A percentile compares a stretch with the other conserved stretches of the same genome.
phyloP scores from a whole-genome alignment of 2,329 filamentous ascomycete genomes.

The Apiospora malaysiana region DNA sequence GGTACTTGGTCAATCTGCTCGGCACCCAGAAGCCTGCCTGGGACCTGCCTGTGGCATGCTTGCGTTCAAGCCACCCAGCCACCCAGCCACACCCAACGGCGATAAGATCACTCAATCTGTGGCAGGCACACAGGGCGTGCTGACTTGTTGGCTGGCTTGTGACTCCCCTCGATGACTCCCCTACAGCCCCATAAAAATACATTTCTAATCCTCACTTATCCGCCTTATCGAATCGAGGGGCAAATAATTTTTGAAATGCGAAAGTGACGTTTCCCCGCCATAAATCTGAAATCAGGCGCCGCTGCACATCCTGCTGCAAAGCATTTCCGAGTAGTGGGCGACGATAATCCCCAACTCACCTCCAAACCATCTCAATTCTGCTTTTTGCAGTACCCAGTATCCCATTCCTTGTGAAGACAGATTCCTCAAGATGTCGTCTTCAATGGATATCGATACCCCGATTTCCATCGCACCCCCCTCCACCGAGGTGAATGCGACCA shows the following conservation, averaged over 20 bases:
- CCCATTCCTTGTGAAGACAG: neutral
- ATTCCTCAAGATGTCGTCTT: slow-evolving; percentile 49
- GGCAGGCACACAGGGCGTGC: neutral
- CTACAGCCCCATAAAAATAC: neutral
- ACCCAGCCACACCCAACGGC: neutral
- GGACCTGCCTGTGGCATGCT: neutral
- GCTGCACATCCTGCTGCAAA: slow-evolving; percentile 5
- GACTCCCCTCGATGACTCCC: neutral
- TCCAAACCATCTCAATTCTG: neutral
- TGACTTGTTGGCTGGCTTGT: no score
- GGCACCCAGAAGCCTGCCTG: neutral
- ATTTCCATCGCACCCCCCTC: slow-evolving; percentile 50
- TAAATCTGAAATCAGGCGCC: neutral
- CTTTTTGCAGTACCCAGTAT: neutral
- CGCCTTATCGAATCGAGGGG: slow-evolving; percentile 17
- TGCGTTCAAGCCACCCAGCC: slow-evolving; percentile 1
- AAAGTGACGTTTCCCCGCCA: slow-evolving; percentile 18
- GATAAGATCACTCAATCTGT: neutral
- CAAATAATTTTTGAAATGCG: slow-evolving; percentile 19
- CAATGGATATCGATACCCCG: slow-evolving; percentile 63
- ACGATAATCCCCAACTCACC: slow-evolving; percentile 15
- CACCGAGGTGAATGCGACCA: slow-evolving; percentile 32
- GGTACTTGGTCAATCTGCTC: neutral
- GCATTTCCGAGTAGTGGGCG: slow-evolving; percentile 12
- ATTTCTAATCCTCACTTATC: slow-evolving; percentile 1